Evolutionary conservation across 768 basidiomycete species (phyloP).

Genomic region (Astraeus odoratus): DNA sequence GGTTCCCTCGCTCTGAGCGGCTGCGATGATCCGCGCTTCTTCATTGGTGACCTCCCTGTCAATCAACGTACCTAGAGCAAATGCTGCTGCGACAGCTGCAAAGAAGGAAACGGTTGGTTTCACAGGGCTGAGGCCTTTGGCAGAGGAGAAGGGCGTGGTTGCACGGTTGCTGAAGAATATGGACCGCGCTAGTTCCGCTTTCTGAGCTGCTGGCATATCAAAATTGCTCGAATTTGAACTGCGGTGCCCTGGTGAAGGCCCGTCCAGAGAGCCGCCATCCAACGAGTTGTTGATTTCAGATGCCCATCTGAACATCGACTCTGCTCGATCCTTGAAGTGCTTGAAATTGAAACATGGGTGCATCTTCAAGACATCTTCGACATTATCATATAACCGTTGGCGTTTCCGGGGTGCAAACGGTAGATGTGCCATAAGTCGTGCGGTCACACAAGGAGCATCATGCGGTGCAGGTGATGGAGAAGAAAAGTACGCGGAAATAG

Average conservation of each 20-base stretch:
- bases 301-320: conserved; percentile 38
- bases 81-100: conserved; percentile 47
- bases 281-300: conserved; percentile 22
- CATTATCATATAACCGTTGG: conserved; percentile 30
- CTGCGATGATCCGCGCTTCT: conserved; percentile 17
- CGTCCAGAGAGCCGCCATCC: conserved; percentile 9
- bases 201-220: conserved; percentile 12
- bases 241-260: conserved; percentile 22
- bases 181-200: conserved; percentile 22
- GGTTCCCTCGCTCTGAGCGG: conserved; percentile 14
- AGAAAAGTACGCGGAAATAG: conserved; percentile 12
- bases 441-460: conserved; percentile 29
- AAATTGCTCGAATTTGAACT: conserved; percentile 20
- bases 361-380: conserved; percentile 38
- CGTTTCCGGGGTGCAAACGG: conserved; percentile 33
- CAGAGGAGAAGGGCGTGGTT: conserved; percentile 5
- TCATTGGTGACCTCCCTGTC: conserved; percentile 25
- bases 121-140: conserved; percentile 8
- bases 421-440: conserved; percentile 32
- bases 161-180: conserved; percentile 24
- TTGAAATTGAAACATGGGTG: conserved; percentile 46
- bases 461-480: conserved; percentile 18
- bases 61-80: conserved; percentile 51
- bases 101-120: conserved; percentile 40
- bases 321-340: conserved; percentile 38